A percentile compares a stretch with the other conserved stretches of the same genome.
Evolutionary conservation across 805 yeast species (phyloP).

Genomic region (Ogataea saltuana): DNA sequence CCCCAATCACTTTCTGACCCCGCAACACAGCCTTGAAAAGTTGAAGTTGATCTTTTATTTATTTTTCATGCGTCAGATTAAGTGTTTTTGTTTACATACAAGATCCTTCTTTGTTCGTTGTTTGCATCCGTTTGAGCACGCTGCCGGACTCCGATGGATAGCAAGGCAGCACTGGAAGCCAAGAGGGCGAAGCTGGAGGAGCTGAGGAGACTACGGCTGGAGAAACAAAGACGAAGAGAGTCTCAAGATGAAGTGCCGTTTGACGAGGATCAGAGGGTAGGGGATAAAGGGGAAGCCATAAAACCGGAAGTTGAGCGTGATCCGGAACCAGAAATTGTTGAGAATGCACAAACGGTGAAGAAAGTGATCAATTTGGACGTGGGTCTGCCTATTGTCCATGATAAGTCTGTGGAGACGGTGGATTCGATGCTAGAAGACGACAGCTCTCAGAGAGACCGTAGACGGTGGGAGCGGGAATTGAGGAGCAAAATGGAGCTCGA

Average conservation of each 20-base stretch:
- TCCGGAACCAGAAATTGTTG: too few species aligned
- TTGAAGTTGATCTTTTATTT: too few species aligned
- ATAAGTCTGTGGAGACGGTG: conserved; percentile 25
- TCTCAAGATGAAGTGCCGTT: conserved; percentile 3
- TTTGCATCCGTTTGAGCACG: background rate
- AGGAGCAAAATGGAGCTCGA: conserved; percentile 17
- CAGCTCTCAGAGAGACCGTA: conserved; percentile 4
- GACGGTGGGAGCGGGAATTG: conserved; percentile 13
- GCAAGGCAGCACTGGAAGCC: conserved; percentile 44
- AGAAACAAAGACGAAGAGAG: conserved; percentile 21
- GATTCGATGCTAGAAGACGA: conserved; percentile 15
- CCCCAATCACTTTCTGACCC: too few species aligned
- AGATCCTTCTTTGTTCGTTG: background rate
- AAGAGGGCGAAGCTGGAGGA: conserved; percentile 52
- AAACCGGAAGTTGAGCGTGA: too few species aligned
- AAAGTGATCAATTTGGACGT: background rate
- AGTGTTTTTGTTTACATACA: background rate
- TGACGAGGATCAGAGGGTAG: background rate
- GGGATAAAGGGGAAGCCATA: too few species aligned
- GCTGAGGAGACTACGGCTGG: conserved; percentile 48
- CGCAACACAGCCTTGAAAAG: too few species aligned
- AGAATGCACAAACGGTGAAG: too few species aligned
- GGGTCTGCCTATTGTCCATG: conserved; percentile 10
- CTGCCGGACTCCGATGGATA: too few species aligned
- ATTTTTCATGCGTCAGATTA: background rate